phyloP scores from a whole-genome alignment of 352 stramenopile genomes.

The Phytophthora pistaciae region DNA sequence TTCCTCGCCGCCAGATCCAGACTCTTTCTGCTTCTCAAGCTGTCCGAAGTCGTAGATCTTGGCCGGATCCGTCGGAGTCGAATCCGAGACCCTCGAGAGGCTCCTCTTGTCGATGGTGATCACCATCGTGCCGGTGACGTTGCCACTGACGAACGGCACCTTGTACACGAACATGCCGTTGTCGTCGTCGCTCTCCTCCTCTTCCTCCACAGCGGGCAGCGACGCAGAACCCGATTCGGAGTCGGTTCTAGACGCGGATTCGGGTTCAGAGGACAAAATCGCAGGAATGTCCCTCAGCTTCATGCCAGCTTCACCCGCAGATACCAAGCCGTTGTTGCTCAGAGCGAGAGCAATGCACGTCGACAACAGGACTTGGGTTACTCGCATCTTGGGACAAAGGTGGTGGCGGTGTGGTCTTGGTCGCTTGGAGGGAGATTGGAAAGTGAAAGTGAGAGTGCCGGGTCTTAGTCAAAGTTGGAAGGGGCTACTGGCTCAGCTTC shows the following conservation, averaged over 20 bases:
- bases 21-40: background rate
- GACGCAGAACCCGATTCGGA: background rate
- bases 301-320: too few relatives aligned
- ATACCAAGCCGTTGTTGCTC: too few relatives aligned
- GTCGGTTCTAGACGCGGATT: background rate
- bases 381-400: too few relatives aligned
- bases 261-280: background rate
- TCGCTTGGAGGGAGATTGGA: too few relatives aligned
- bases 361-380: too few relatives aligned
- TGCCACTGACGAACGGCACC: constrained; percentile 3
- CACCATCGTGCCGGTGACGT: constrained; percentile 11
- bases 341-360: too few relatives aligned
- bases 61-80: too few relatives aligned
- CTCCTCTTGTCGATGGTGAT: constrained; percentile 11
- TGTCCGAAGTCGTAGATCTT: constrained; percentile 2
- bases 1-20: background rate
- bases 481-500: too few relatives aligned
- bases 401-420: too few relatives aligned
- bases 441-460: too few relatives aligned
- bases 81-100: background rate
- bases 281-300: too few relatives aligned
- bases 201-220: background rate
- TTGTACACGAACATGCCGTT: constrained; percentile 8
- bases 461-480: too few relatives aligned
- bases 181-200: background rate